Evolutionary conservation across 2,329 filamentous ascomycete species (phyloP), one percentile per base, ranked within the genome.

Genomic region (Coniochaeta pulveracea): DNA sequence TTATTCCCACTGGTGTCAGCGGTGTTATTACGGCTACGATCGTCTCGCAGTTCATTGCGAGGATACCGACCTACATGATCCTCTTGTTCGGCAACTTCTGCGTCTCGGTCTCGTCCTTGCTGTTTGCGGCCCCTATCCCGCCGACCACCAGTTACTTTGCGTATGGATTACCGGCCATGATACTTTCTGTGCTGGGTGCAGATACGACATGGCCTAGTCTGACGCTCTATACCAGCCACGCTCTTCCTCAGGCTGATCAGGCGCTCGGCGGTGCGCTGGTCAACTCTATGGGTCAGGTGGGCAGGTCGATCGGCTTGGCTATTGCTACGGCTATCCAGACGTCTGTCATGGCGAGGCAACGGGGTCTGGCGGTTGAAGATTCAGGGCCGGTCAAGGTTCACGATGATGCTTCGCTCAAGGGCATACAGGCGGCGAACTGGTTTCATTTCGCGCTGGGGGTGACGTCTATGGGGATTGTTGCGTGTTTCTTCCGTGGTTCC

Each of bases 191-290:
- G 7, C 59, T 79, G 22, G 78, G 79, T 19, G 73, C 76, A 3
- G 78, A 84, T 46, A 78, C 73, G 0, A 62, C 76, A 0, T 81
- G 73, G 61, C 77, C 78, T 0, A 70, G 69, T 4, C 56, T 83
- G 12, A 76, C 73, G 0, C 61, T 84, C 1, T 81, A 80, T 47
- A 77, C 72, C 0, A 77, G 76, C 0, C 71, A 72, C 39, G 61
- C 69, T 1, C 59, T 84, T 1, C 71, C 76, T 0, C 57, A 60
- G 1, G 69, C 73, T 32, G 76, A 84, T 40, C 78, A 83, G 45
- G 74, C 76, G 2, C 51, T 83, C 1, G 78, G 77, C 1, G 79
- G 77, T 1, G 79, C 76, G 0, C 63, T 82, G 7, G 72, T 83
- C 47, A 81, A 81, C 38, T 67, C 76, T 1, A 67, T 76, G 10